These are phyloP conservation scores for Intubia oerlemansii DNA, from an alignment of 2,329 filamentous ascomycete species.

Conservation along the genomic window DNA sequence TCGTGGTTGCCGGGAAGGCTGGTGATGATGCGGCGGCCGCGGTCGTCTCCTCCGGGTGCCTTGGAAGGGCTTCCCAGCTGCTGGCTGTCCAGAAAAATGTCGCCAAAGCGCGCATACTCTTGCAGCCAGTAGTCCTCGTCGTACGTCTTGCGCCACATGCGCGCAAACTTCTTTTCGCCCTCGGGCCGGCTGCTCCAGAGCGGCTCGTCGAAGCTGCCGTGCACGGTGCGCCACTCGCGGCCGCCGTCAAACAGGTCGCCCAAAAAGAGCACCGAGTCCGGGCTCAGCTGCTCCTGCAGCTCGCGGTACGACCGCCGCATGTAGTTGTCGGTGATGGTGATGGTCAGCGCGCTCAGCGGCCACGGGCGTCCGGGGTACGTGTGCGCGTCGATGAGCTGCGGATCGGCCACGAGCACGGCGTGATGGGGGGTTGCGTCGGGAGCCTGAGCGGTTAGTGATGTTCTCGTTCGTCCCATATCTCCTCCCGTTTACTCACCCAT, in stretches of 20 bases:
- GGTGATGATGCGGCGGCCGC: conserved; percentile 57
- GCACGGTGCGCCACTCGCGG: conserved; percentile 69
- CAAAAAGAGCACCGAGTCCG: conserved; percentile 75
- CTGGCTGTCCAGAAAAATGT: conserved; percentile 61
- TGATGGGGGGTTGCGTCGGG: conserved; percentile 59
- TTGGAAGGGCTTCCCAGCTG: conserved; percentile 27
- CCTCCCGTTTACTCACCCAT: conserved; percentile 41
- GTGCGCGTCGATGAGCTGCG: conserved; percentile 80
- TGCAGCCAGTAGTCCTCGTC: conserved; percentile 65
- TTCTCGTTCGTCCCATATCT: conserved; percentile 8
- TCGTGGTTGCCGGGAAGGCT: conserved; percentile 91
- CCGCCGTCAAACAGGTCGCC: conserved; percentile 93
- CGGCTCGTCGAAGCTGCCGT: conserved; percentile 36
- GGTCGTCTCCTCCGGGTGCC: conserved; percentile 31
- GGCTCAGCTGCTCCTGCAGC: conserved; percentile 54
- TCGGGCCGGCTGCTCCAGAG: conserved; percentile 32
- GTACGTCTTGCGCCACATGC: conserved; percentile 53
- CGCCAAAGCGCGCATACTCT: conserved; percentile 72
- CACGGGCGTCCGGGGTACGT: conserved; percentile 71
- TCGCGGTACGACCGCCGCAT: conserved; percentile 63
- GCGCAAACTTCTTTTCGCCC: conserved; percentile 30
- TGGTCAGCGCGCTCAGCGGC: conserved; percentile 31
- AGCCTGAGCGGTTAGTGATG: conserved; percentile 32
- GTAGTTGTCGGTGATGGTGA: conserved; percentile 66
- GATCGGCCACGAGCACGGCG: conserved; percentile 69